These are phyloP conservation scores for Boletus rubropictus DNA, from an alignment of 768 basidiomycete genomes.

Conservation along the genomic window DNA sequence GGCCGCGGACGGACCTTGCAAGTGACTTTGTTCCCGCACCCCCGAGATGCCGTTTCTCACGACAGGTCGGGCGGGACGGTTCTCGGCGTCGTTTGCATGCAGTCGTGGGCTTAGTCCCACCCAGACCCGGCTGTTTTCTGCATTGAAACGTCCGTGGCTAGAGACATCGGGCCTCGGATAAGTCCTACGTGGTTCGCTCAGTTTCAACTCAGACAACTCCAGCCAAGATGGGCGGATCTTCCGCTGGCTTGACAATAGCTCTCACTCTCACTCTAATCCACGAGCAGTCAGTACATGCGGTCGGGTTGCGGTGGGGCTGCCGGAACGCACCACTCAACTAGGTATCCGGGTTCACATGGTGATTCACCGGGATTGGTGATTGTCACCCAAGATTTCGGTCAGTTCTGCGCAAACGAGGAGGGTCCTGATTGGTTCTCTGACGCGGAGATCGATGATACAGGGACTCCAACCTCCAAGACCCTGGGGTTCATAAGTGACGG, in stretches of 20 bases:
- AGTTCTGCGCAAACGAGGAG: conserved; percentile 1
- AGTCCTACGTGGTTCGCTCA: background rate
- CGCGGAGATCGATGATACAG: conserved; percentile 10
- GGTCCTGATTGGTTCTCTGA: conserved; percentile 5
- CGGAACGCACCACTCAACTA: too few relatives aligned
- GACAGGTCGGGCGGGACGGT: too few relatives aligned
- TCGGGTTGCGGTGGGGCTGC: too few relatives aligned
- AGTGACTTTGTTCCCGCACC: background rate
- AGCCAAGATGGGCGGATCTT: background rate
- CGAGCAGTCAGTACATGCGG: background rate
- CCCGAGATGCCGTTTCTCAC: background rate
- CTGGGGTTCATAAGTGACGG: conserved; percentile 3
- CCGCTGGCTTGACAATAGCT: too few relatives aligned
- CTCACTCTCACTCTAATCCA: conserved; percentile 8
- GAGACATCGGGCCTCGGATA: background rate
- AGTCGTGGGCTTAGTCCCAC: background rate
- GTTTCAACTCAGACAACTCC: conserved; percentile 1
- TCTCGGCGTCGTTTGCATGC: too few relatives aligned
- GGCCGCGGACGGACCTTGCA: background rate
- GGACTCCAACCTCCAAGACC: conserved; percentile 4
- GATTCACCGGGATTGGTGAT: conserved; percentile 9
- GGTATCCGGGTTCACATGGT: background rate
- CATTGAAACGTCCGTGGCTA: background rate
- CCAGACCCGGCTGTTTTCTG: background rate
- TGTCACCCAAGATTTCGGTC: conserved; percentile 7